phyloP scores from a whole-genome alignment of 164 flowering plant species.

The Magnolia officinalis region DNA sequence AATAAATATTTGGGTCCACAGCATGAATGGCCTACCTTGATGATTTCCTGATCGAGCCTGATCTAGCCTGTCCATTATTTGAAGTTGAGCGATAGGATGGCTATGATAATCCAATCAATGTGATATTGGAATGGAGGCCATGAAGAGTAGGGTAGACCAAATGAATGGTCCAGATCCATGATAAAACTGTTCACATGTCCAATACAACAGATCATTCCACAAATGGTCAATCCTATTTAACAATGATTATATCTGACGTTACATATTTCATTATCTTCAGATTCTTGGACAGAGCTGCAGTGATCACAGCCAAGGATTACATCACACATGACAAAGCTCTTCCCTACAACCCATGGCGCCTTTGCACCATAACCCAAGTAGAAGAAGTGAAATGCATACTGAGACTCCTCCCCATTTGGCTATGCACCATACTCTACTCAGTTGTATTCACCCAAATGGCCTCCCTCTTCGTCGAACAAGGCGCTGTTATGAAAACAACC shows the following conservation, averaged over 20 bases:
- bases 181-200: no score
- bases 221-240: no score
- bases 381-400: constrained; percentile 91
- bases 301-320: constrained; percentile 40
- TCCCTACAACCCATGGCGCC: constrained; percentile 49
- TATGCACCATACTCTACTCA: constrained; percentile 85
- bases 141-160: no score
- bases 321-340: constrained; percentile 15
- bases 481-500: constrained; percentile 73
- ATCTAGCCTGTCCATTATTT: no score
- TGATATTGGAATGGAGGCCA: no score
- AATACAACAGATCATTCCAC: no score
- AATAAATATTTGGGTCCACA: no score
- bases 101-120: no score
- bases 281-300: constrained; percentile 80
- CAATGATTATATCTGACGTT: background rate
- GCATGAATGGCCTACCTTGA: no score
- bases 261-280: constrained; percentile 20
- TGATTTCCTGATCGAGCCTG: no score
- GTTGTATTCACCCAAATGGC: constrained; percentile 93
- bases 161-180: no score
- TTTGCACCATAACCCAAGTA: constrained; percentile 77
- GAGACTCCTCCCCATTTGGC: constrained; percentile 80
- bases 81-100: no score
- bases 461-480: constrained; percentile 88